Evolutionary conservation across 2,329 filamentous ascomycete species (phyloP).

Genomic region (Colletotrichum neosansevieriae): DNA sequence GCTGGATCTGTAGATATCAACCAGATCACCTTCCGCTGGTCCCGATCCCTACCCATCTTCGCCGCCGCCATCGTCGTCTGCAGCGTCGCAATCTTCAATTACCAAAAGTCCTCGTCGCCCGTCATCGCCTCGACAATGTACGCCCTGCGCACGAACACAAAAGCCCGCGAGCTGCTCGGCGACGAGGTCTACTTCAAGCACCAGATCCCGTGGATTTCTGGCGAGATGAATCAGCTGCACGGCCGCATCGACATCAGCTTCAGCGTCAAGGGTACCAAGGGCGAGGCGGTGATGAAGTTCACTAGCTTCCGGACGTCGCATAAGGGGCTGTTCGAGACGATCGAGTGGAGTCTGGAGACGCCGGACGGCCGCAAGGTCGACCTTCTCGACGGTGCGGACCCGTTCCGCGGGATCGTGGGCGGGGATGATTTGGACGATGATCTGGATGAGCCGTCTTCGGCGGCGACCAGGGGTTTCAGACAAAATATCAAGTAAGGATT

Average conservation of each 20-base stretch:
- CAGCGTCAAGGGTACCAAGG: conserved; percentile 83
- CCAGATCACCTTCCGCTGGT: conserved; percentile 69
- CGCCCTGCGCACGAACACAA: conserved; percentile 83
- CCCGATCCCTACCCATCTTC: conserved; percentile 85
- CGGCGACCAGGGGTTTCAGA: conserved; percentile 62
- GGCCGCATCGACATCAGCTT: conserved; percentile 91
- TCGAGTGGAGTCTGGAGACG: conserved; percentile 87
- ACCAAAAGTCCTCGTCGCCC: conserved; percentile 92
- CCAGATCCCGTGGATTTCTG: conserved; percentile 85
- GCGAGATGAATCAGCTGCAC: conserved; percentile 93
- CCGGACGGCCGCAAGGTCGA: conserved; percentile 73
- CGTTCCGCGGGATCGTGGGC: conserved; percentile 68
- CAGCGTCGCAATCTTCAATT: conserved; percentile 96
- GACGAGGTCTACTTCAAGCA: conserved; percentile 87
- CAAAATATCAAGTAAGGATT: conserved; percentile 52
- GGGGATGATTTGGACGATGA: conserved; percentile 46
- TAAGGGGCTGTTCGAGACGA: conserved; percentile 81
- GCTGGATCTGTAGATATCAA: conserved; percentile 51
- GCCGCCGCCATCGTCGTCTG: conserved; percentile 75
- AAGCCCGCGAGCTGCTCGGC: conserved; percentile 82
- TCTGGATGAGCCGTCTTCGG: conserved; percentile 47
- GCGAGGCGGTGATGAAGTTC: conserved; percentile 82
- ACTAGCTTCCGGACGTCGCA: conserved; percentile 75
- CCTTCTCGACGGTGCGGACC: conserved; percentile 78
- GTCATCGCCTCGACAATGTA: conserved; percentile 92